phyloP scores from a whole-genome alignment of 2,329 filamentous ascomycete species.

The Pleochaeta shiraiana region DNA sequence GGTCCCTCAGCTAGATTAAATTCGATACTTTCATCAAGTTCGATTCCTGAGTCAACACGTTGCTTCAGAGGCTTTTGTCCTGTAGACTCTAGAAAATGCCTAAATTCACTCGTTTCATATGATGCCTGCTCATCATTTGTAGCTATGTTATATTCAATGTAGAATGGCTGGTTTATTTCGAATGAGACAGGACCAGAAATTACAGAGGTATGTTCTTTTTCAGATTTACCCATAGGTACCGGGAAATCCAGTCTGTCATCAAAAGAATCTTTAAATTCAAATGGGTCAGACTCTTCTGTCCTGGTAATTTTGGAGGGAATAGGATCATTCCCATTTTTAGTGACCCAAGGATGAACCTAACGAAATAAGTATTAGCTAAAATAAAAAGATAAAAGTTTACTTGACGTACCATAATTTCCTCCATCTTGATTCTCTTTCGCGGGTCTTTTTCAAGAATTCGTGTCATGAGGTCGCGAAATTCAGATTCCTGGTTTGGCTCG shows the following conservation, averaged over 20 bases:
- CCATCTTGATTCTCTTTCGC: slow-evolving; percentile 60
- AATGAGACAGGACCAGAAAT: neutral
- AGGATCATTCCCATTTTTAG: slow-evolving; percentile 52
- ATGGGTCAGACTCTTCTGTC: slow-evolving; percentile 48
- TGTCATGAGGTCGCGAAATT: slow-evolving; percentile 53
- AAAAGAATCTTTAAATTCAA: neutral
- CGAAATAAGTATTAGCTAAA: slow-evolving; percentile 6
- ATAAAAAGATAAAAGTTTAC: neutral
- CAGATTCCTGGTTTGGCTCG: slow-evolving; percentile 37
- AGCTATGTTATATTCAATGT: neutral
- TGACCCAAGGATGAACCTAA: slow-evolving; percentile 95
- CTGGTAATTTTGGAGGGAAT: slow-evolving; percentile 79
- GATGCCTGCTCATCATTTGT: too few relatives aligned
- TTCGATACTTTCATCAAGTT: too few relatives aligned
- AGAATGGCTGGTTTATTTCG: neutral
- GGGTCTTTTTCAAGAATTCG: slow-evolving; percentile 71
- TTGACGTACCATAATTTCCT: slow-evolving; percentile 44
- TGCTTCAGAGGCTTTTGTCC: too few relatives aligned
- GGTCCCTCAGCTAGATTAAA: too few relatives aligned
- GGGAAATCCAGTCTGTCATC: neutral
- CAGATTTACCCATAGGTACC: neutral
- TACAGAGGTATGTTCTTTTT: neutral
- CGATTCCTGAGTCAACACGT: too few relatives aligned
- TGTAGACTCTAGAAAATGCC: too few relatives aligned
- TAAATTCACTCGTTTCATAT: too few relatives aligned